A percentile compares a stretch with the other conserved stretches of the same genome.
Evolutionary conservation across 192 early-diverging fungal species (phyloP).

Genomic region (Entomortierella chlamydospora): DNA sequence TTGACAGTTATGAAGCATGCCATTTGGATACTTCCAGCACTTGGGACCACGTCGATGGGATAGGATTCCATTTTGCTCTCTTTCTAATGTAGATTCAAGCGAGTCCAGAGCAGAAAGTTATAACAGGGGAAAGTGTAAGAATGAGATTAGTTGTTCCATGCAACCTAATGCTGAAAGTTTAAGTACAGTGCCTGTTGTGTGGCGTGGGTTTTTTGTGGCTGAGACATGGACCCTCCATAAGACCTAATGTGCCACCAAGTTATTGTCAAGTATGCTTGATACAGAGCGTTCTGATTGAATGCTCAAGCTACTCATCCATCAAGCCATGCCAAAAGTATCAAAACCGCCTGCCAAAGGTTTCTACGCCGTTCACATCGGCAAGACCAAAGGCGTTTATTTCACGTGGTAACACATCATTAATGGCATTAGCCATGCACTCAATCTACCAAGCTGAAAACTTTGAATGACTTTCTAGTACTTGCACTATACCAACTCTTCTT

Average conservation of each 20-base stretch:
- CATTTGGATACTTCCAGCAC: slow-evolving; percentile 39
- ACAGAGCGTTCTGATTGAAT: slow-evolving; percentile 7
- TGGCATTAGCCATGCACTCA: background rate
- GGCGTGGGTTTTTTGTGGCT: too few species aligned
- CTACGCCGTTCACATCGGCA: slow-evolving; percentile 62
- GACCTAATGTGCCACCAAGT: too few species aligned
- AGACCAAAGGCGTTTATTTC: slow-evolving; percentile 54
- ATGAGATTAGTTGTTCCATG: background rate
- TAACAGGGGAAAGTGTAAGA: background rate
- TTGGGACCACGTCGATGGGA: slow-evolving; percentile 31
- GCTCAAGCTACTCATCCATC: slow-evolving; percentile 14
- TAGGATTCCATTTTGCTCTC: slow-evolving; percentile 38
- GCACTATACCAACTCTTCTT: background rate
- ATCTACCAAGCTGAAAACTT: background rate
- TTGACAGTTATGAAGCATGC: slow-evolving; percentile 47
- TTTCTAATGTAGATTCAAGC: background rate
- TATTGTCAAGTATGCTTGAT: too few species aligned
- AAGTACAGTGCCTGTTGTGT: too few species aligned
- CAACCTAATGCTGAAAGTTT: too few species aligned
- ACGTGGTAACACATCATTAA: slow-evolving; percentile 42
- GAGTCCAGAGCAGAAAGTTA: background rate
- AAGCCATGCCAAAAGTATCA: slow-evolving; percentile 38
- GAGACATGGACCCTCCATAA: too few species aligned
- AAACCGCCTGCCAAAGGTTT: slow-evolving; percentile 37
- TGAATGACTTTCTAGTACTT: too few species aligned